Evolutionary conservation across 768 basidiomycete genomes (phyloP), one percentile per base, ranked within the genome.

Genomic region (Chalciporus piperatus): DNA sequence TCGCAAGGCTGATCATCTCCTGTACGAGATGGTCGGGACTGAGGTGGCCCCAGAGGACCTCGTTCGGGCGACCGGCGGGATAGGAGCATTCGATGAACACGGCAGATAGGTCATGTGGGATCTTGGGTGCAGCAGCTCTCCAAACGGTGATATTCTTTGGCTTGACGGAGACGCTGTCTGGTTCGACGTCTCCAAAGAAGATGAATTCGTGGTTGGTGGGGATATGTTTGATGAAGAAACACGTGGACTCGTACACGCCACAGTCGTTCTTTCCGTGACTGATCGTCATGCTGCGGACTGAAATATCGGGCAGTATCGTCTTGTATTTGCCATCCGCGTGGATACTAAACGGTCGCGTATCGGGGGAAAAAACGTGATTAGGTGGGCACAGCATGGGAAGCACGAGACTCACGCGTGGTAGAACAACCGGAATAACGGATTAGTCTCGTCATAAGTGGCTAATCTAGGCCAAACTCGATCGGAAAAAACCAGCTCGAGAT

Each of bases 51-150:
- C 82, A 96, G 39, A 98, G 75, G 47, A 74, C 64, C 41, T 83
- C 78, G 56, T 83, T 77, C 16, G 78, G 74, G 52, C 95, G 77
- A 0, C 86, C 86, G 1, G 82, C 78, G 19, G 87, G 84, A 73
- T 86, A 93, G 2, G 93, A 96, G 68, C 96, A 98, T 72, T 98
- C 96, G 63, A 98, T 91, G 65, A 98, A 98, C 50, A 98, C 79
- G n/a, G 82, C 77, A 28, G 80, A 77, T 14, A 98, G 78, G 4
- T 71, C 74, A 20, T 82, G 74, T 1, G 83, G 82, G 59, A 97
- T 82, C 67, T 84, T 84, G 41, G 81, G 74, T 5, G 94, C 94
- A 0, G 92, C 93, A 23, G 75, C 79, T 37, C 78, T 79, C 96
- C 95, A 98, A 42, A 98, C 84, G 38, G 75, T 69, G 23, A 75